Conservation (phyloP, 1,139 yeast genomes). For the Blastobotrys raffinosifermentans region DNA sequence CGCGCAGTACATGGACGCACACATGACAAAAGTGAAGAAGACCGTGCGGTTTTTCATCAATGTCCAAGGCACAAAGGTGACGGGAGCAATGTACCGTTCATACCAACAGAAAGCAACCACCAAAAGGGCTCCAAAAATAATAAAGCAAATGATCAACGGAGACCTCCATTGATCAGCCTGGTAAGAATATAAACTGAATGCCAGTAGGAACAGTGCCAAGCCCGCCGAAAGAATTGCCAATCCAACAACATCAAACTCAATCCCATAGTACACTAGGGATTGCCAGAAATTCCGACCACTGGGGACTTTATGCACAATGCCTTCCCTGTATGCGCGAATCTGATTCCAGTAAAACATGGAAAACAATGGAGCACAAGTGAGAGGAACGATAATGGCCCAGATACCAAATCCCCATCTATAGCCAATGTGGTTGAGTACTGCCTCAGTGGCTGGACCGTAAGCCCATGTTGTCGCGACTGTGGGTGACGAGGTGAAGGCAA, state of each 20-base stretch:
- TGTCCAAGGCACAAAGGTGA: slow-evolving; percentile 26
- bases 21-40: slow-evolving; percentile 26
- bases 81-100: slow-evolving; percentile 27
- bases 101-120: slow-evolving; percentile 27
- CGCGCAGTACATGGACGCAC: slow-evolving; percentile 22
- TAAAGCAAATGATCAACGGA: slow-evolving; percentile 30
- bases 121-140: slow-evolving; percentile 28
- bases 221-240: slow-evolving; percentile 30
- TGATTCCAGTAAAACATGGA: slow-evolving; percentile 26
- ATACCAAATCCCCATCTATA: slow-evolving; percentile 37
- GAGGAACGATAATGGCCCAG: slow-evolving; percentile 32
- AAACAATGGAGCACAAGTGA: slow-evolving; percentile 28
- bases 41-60: slow-evolving; percentile 28
- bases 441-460: slow-evolving; percentile 22
- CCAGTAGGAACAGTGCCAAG: slow-evolving; percentile 32
- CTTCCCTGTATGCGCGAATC: slow-evolving; percentile 15
- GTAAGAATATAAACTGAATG: slow-evolving; percentile 31
- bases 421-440: slow-evolving; percentile 16
- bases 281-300: slow-evolving; percentile 16
- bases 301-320: too few species aligned
- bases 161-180: slow-evolving; percentile 25
- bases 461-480: slow-evolving; percentile 29
- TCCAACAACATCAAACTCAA: slow-evolving; percentile 35
- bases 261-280: slow-evolving; percentile 19
- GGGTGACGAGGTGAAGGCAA: slow-evolving; percentile 27